Evolutionary conservation across 306 rosid species (phyloP).

Genomic region (Comarum palustre): DNA sequence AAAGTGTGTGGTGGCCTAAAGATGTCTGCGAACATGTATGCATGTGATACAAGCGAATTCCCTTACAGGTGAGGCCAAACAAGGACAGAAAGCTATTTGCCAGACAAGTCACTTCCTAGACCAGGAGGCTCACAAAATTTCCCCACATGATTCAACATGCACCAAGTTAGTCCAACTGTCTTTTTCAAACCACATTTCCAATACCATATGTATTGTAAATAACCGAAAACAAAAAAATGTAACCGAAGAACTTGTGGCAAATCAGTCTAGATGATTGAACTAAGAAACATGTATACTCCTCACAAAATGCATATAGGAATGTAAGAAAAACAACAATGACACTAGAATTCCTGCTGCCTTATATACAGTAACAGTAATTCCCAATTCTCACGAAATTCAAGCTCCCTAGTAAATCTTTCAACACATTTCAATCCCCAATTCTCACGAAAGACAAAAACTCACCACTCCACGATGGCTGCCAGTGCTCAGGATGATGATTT

Average conservation of each 20-base stretch:
- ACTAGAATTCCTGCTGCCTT: not conserved
- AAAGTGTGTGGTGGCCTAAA: not conserved
- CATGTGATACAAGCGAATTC: not conserved
- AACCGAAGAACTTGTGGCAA: not conserved
- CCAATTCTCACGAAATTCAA: too few relatives aligned
- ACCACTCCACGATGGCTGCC: constrained; percentile 99
- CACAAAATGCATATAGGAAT: not conserved
- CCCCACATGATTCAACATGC: not conserved
- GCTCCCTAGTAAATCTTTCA: not conserved
- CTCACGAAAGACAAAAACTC: constrained; percentile 9
- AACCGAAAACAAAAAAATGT: too few relatives aligned
- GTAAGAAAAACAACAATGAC: not conserved
- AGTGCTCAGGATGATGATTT: constrained; percentile 96
- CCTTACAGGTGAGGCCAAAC: not conserved
- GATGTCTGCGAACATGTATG: not conserved
- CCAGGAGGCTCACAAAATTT: not conserved
- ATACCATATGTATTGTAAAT: not conserved
- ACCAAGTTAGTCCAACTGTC: not conserved
- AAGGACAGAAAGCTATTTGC: not conserved
- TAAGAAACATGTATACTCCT: not conserved
- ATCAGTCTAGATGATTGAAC: not conserved
- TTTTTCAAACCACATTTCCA: not conserved
- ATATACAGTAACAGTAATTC: too few relatives aligned
- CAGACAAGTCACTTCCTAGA: not conserved
- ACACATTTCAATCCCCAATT: not conserved